phyloP scores from a whole-genome alignment of 1,139 yeast species.

The Groenewaldozyma auringiensis region DNA sequence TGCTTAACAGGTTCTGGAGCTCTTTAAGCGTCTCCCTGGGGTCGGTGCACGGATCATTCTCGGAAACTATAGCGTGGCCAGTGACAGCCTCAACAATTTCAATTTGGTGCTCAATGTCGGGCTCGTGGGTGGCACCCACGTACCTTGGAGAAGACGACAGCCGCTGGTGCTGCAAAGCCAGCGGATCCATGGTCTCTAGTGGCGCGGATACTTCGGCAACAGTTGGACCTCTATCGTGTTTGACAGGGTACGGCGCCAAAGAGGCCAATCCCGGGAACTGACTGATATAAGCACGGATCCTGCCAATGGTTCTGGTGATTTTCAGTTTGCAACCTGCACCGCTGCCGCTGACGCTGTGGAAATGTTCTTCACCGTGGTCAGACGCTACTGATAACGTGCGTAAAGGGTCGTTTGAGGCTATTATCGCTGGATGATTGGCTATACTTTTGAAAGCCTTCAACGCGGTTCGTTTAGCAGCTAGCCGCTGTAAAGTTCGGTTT shows the following conservation, averaged over 20 bases:
- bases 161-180: not conserved
- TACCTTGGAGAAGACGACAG: too few relatives aligned
- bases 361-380: not conserved
- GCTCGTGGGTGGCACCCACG: not conserved
- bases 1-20: slow-evolving; percentile 11
- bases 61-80: not conserved
- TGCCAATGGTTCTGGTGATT: not conserved
- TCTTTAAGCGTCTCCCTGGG: slow-evolving; percentile 2
- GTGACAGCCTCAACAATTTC: not conserved
- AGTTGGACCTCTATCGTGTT: not conserved
- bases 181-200: not conserved
- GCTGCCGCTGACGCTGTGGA: not conserved
- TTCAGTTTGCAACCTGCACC: not conserved
- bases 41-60: not conserved
- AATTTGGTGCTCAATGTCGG: not conserved
- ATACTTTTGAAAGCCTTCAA: not conserved
- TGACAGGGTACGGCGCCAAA: not conserved
- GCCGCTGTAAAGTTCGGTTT: not conserved
- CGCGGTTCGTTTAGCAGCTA: not conserved
- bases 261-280: not conserved
- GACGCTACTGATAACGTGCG: not conserved
- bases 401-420: not conserved
- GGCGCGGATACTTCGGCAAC: not conserved
- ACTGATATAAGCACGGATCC: not conserved
- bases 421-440: not conserved